Evolutionary conservation across 176 grass and related monocot genomes (phyloP).

Genomic region (Pharus latifolius): DNA sequence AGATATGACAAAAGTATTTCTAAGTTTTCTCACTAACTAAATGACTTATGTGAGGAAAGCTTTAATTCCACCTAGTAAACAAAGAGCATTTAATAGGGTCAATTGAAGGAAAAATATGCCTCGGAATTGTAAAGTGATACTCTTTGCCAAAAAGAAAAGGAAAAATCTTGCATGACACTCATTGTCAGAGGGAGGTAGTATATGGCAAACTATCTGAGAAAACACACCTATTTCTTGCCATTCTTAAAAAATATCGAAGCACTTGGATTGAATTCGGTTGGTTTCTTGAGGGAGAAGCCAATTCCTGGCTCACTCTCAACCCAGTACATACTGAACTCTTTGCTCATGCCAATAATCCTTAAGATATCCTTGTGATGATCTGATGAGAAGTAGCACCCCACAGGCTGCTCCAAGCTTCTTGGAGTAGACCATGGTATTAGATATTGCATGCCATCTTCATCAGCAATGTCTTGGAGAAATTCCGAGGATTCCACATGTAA

Average conservation of each 20-base stretch:
- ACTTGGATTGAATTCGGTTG: not conserved
- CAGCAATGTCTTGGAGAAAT: constrained; percentile 24
- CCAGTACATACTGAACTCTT: constrained; percentile 11
- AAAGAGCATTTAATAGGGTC: too few species aligned
- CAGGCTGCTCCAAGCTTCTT: constrained; percentile 10
- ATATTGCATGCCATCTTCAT: constrained; percentile 15
- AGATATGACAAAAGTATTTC: too few species aligned
- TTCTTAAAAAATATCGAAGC: not conserved
- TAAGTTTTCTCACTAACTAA: too few species aligned
- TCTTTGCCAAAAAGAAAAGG: too few species aligned
- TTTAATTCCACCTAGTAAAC: too few species aligned
- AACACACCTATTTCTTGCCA: not conserved
- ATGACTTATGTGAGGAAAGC: too few species aligned
- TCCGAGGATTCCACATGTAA: constrained; percentile 13
- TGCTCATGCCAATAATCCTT: constrained; percentile 7
- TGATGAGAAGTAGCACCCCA: constrained; percentile 13
- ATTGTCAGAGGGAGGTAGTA: too few species aligned
- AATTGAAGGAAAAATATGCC: too few species aligned
- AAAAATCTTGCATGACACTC: too few species aligned
- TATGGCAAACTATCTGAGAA: too few species aligned
- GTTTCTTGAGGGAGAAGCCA: not conserved
- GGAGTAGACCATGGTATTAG: not conserved
- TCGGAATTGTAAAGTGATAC: too few species aligned
- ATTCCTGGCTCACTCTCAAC: constrained; percentile 26
- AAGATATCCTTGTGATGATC: constrained; percentile 17